Evolutionary conservation across 2,329 filamentous ascomycete genomes (phyloP), one percentile per base, ranked within the genome.

Genomic region (Ascosphaera acerosa): DNA sequence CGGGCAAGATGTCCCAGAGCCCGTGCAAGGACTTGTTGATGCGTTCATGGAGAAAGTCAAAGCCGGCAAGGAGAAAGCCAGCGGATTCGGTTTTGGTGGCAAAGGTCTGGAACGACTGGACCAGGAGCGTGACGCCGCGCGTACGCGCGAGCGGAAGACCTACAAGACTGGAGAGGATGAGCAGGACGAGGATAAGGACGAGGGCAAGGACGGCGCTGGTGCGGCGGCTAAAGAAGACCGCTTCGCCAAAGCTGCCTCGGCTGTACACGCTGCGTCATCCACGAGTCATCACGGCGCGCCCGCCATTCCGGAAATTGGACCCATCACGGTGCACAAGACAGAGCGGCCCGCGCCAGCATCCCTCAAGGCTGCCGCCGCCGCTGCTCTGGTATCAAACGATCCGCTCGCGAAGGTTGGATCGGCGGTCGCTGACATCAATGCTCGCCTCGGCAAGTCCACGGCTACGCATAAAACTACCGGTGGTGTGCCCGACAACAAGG

Each of bases 401-500:
- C 66, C 76, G 12, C 61, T 90, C 37, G 80, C 89, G 52, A 78
- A 76, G 57, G 84, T 87, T 35, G 75, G 75, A 36, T 77, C 76
- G n/a, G 84, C 84, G 4, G 81, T 87, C 42, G 80, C 73, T 42
- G 76, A 74, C 49, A 91, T 97, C 55, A 82, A 91, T 50, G 73
- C 72, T 37, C 80, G 87, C 40, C 64, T 97, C 23, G 84, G 78
- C 45, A 78, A 80, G 42, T 78, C 80, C 19, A n/a, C n/a, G n/a
- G n/a, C n/a, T n/a, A n/a, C n/a, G n/a, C n/a, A n/a, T n/a, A n/a
- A n/a, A n/a, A n/a, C n/a, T n/a, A n/a, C n/a, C n/a, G 82, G 82
- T 20, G 87, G 87, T 10, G 82, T 90, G 37, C 81, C 87, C 5
- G 87, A 97, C 58, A 97, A 97, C 57, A 92, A 92, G 53, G 87